Evolutionary conservation across 1,139 yeast species (phyloP), one percentile per base, ranked within the genome.

Genomic region (Scheffersomyces lignicola): DNA sequence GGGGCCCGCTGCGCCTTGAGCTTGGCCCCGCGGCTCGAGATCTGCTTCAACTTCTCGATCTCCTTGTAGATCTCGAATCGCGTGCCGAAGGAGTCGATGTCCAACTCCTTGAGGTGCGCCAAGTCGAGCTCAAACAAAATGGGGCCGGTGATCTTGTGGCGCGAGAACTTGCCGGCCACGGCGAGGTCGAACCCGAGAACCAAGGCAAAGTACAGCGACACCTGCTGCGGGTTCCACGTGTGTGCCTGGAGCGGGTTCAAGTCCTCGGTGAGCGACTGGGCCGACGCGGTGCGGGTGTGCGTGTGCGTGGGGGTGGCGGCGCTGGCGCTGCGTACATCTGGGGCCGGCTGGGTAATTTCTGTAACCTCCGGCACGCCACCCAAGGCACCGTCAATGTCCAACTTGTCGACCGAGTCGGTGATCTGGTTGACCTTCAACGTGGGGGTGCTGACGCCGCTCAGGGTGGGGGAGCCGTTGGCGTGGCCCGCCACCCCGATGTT

Each of bases 81-180:
- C 1, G 97, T 90, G 15, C 99, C 99, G 65, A 92, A 92, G 3
- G 96, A 86, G 37, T 80, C 75, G 35, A 92, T 92, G 43, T 90
- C 98, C 40, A 92, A 69, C 58, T 92, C 98, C 56, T 92, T 92
- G 51, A 92, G 71, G 51, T 86, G 86, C 1, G 88, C 76, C 46
- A 90, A 71, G 52, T 90, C 97, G 46, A 94, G 71, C 56, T 90
- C 96, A 37, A 92, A 69, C 34, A 92, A 63, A 34, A 92, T 90
- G 3, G 78, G 69, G 12, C 98, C 98, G 1, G 92, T 83, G 40
- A 92, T 88, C 51, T 89, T 87, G 61, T 92, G 98, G 46, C 82
- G 76, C 5, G 83, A 78, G 58, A 94, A 94, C 51, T 86, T 81
- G 1, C 83, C 81, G 1, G 95, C 82, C 10, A 86, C 77, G 17